These are phyloP conservation scores for Nitzschia sp. DNA, from an alignment of 108 stramenopile genomes.

Conservation along the genomic window DNA sequence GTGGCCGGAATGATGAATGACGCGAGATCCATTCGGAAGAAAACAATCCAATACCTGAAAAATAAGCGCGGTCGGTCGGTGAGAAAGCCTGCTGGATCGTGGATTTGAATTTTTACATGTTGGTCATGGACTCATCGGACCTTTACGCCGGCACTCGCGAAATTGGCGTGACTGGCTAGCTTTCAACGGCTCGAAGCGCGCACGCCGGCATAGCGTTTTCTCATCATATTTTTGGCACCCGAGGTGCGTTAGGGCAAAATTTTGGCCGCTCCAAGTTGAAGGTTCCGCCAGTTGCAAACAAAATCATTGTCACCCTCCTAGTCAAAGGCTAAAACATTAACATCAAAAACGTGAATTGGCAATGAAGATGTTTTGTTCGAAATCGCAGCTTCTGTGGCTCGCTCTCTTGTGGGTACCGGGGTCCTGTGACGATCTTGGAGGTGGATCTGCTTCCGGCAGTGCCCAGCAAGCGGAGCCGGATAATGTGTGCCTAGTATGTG, in stretches of 20 bases:
- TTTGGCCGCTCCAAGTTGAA: background rate
- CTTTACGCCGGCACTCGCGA: background rate
- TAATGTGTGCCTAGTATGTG: conserved; percentile 2
- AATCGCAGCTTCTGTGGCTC: background rate
- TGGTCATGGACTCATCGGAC: background rate
- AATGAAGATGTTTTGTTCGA: background rate
- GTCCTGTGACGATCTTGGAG: background rate
- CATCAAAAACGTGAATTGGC: background rate
- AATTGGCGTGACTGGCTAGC: conserved; percentile 2
- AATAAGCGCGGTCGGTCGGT: too few species aligned
- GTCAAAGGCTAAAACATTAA: background rate
- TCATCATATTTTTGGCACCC: conserved; percentile 7
- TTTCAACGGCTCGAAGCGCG: background rate
- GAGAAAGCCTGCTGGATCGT: too few species aligned
- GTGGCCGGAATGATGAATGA: background rate
- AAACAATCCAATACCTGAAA: too few species aligned
- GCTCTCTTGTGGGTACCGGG: background rate
- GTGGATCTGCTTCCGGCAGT: background rate
- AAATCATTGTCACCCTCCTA: too few species aligned
- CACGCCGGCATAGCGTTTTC: conserved; percentile 4
- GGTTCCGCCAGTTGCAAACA: background rate
- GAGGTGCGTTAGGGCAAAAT: conserved; percentile 4
- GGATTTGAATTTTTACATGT: background rate
- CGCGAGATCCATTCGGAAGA: too few species aligned
- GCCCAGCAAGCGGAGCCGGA: background rate